These are phyloP conservation scores for Saccharomyces kudriavzevii DNA, from an alignment of 805 yeast genomes.

Conservation along the genomic window DNA sequence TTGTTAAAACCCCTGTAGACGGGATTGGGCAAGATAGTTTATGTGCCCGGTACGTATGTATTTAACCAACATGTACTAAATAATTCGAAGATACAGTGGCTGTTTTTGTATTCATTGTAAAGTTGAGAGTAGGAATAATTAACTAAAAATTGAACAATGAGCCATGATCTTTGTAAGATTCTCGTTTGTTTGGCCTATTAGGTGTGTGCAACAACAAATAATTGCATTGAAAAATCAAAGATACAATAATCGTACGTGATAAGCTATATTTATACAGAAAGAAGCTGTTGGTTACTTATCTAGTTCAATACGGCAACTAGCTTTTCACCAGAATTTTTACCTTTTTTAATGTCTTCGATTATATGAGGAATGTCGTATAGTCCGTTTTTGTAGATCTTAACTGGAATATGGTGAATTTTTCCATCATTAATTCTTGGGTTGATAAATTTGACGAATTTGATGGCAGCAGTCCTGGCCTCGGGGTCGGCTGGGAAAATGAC, in stretches of 20 bases:
- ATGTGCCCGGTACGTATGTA: background rate
- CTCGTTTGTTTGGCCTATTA: background rate
- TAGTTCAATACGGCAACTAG: constrained; percentile 15
- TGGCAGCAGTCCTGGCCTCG: constrained; percentile 19
- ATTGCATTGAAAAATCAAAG: no score
- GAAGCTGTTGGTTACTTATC: no score
- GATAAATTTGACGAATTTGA: constrained; percentile 23
- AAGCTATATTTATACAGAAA: no score
- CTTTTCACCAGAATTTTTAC: constrained; percentile 27
- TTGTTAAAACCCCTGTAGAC: background rate
- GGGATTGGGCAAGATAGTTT: background rate
- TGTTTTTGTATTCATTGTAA: no score
- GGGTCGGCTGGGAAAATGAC: constrained; percentile 18
- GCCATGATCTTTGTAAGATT: background rate
- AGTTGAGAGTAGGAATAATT: background rate
- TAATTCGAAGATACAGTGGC: no score
- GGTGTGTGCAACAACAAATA: background rate
- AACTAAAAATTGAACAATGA: background rate
- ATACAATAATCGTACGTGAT: background rate
- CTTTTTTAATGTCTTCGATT: constrained; percentile 18
- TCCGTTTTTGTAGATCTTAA: constrained; percentile 26
- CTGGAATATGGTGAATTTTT: constrained; percentile 27
- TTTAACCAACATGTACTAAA: background rate
- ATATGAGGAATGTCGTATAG: constrained; percentile 23
- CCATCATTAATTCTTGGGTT: constrained; percentile 20